Base-by-base conservation (phyloP, 2,329 filamentous ascomycete species). In the Arthroderma uncinatum region DNA sequence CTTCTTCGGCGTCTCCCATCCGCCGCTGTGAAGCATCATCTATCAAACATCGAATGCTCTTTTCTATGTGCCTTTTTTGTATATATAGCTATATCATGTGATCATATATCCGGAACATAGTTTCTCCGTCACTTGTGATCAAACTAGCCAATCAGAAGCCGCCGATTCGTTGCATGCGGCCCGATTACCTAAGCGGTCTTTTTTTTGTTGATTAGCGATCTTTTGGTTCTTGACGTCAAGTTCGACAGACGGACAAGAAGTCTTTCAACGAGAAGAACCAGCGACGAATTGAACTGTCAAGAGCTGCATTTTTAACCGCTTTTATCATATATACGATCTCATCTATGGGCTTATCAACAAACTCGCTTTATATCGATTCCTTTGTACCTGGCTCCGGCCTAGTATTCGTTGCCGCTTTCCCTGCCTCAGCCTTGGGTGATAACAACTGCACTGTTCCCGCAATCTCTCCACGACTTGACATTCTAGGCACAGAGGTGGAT, bases 1-100 rank as follows among this genome's bases (percentile, higher is more conserved):
- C 7, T 77, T 76, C 64, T 78, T 78, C 16, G 28, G 25, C 25
- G 14, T 30, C 19, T 25, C 47, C 33, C 25, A 30, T 50, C 47
- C 14, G 4, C 25, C 47, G 19, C 12, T 14, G 25, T 47, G 25
- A 25, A 14, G 14, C 12, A 25, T 28, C n/a, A n/a, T 34, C 12
- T 14, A 47, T 47, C 23, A 25, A 14, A 25, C 12, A 25, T 28
- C n/a, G 1, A 9, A 25, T 14, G 3, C n/a, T 30, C 4, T 14
- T 50, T 4, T 48, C 21, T 48, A 5, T 50, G 28, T 50, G 10
- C 7, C 28, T 16, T 50, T 33, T 19, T 9, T 10, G 9, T 33
- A 16, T 19, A 25, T 50, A 30, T 50, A n/a, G 33, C n/a, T 16
- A 19, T 34, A 9, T 50, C 40, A 47, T 50, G 47, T 50, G 28